Base-by-base conservation (phyloP, 192 early-diverging fungal species). In the Spizellomyces punctatus region DNA sequence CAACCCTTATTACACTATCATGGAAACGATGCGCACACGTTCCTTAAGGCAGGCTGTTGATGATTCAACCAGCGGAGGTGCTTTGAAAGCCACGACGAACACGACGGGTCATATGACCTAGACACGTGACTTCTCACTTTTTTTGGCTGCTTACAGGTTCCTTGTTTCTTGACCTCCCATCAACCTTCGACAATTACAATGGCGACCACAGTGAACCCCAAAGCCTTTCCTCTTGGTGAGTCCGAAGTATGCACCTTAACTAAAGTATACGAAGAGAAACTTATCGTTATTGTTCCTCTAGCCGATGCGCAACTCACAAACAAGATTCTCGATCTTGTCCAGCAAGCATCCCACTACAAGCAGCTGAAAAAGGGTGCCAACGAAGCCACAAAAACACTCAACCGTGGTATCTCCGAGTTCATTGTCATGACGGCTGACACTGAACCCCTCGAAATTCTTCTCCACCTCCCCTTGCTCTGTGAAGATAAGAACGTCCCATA, bases 401-500 rank as follows among this genome's bases (percentile, higher is more conserved):
- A 99, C 92, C 92, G 96, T 70, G 95, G 95, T 87, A 96, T 95
- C 78, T 87, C 94, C 73, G 97, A 99, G 86, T 99, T 99, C 86
- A 95, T 99, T 76, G 89, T 99, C 78, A 91, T 99, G 94, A 92
- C 97, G 50, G 97, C 96, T 70, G 97, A 99, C 82, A 92, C 95
- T 68, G 93, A 95, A 83, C 97, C 97, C 44, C 88, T 99, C 63
- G 97, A 99, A 79, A 97, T 99, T 80, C 84, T 99, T 50, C 86
- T 99, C 55, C 96, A 99, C 87, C 81, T 99, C 65, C 97, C 97
- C 22, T 89, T 99, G 8, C 85, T 98, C 67, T 97, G 97, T 85
- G 97, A 99, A 85, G 97, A 99, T 85, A 99, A 99, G 84, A 99
- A 99, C 89, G 97, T 99, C 55, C 97, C 97, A 50, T 99, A 99